These are phyloP conservation scores for Chytriomyces hyalinus DNA, from an alignment of 192 early-diverging fungal species.

Conservation along the genomic window DNA sequence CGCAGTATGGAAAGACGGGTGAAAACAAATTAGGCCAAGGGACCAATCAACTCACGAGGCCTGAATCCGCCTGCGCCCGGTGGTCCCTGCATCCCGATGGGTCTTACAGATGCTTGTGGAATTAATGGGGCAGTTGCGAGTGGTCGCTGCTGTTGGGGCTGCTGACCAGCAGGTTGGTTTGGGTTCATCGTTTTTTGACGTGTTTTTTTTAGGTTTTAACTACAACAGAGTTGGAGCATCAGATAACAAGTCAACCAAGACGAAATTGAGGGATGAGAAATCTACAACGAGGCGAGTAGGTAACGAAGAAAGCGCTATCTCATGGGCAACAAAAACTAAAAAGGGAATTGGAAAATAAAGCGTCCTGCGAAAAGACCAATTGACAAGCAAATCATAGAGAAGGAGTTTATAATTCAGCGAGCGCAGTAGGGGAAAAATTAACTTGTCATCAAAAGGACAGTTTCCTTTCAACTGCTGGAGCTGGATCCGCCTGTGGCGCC, in stretches of 20 bases:
- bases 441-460: neutral
- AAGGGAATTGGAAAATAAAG: neutral
- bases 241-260: too few relatives aligned
- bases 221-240: too few relatives aligned
- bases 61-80: slow-evolving; percentile 9
- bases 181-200: too few relatives aligned
- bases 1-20: neutral
- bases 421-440: too few relatives aligned
- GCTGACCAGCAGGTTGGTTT: neutral
- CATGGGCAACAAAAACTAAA: too few relatives aligned
- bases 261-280: too few relatives aligned
- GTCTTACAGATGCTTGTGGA: too few relatives aligned
- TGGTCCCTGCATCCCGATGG: neutral
- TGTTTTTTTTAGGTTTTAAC: too few relatives aligned
- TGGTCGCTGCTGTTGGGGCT: slow-evolving; percentile 3
- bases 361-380: neutral
- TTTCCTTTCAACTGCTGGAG: neutral
- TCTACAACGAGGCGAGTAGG: too few relatives aligned
- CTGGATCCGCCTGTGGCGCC: neutral
- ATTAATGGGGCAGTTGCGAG: slow-evolving; percentile 4
- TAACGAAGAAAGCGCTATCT: too few relatives aligned
- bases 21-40: neutral
- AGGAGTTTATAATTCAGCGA: neutral
- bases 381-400: neutral
- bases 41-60: slow-evolving; percentile 7